Evolutionary conservation across 345 rosid genomes (phyloP).

Genomic region (Heritiera littoralis): DNA sequence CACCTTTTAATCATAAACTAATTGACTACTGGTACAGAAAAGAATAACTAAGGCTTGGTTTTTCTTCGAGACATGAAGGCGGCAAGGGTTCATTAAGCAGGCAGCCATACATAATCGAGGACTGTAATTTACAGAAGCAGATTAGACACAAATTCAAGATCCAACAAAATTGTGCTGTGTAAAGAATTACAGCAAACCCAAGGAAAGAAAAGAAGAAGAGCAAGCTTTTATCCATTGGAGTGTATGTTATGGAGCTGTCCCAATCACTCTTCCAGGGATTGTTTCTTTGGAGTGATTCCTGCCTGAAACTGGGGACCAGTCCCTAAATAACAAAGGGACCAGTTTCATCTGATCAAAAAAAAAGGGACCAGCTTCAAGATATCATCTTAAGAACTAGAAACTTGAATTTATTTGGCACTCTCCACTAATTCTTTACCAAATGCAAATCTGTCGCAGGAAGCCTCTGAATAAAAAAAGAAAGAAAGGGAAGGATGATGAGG

Average conservation of each 20-base stretch:
- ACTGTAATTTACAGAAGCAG: not conserved
- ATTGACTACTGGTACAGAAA: not conserved
- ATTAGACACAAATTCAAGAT: not conserved
- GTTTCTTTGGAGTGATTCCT: slow-evolving; percentile 21
- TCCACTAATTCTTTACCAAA: not conserved
- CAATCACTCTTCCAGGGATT: slow-evolving; percentile 7
- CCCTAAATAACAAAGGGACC: not conserved
- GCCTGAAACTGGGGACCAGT: slow-evolving; percentile 25
- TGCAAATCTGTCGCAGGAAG: not conserved
- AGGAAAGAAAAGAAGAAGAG: slow-evolving; percentile 17
- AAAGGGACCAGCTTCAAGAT: slow-evolving; percentile 8
- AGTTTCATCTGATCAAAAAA: not conserved
- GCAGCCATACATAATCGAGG: not conserved
- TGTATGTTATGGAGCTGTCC: slow-evolving; percentile 21
- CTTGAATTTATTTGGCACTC: not conserved
- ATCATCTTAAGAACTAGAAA: not conserved
- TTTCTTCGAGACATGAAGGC: not conserved
- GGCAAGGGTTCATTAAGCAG: not conserved
- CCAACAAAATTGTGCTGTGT: not conserved
- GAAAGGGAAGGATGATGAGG: not conserved
- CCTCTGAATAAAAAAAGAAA: not conserved
- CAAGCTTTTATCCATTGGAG: slow-evolving; percentile 16
- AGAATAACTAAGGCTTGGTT: not conserved
- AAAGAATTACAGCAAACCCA: slow-evolving; percentile 8
- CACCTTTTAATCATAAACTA: not conserved